These are phyloP conservation scores for Globisporangium middletonii DNA, from an alignment of 352 stramenopile species.

Conservation along the genomic window DNA sequence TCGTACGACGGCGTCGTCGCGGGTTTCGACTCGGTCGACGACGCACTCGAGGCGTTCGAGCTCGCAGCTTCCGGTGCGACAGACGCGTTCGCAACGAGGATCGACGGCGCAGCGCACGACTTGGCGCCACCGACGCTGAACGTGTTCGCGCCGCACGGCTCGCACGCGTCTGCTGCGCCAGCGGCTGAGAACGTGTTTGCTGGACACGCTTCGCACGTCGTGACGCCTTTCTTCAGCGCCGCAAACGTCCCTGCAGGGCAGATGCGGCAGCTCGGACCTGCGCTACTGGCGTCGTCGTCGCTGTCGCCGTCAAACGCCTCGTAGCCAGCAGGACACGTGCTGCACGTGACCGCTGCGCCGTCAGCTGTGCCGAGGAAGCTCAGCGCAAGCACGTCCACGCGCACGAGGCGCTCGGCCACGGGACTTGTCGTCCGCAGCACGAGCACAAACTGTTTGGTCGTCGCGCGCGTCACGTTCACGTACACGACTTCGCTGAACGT, in stretches of 20 bases:
- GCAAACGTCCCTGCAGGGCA: conserved; percentile 55
- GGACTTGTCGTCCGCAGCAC: conserved; percentile 49
- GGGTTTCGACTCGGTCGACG: conserved; percentile 16
- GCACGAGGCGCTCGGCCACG: conserved; percentile 34
- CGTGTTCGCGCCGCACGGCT: conserved; percentile 57
- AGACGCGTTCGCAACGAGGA: conserved; percentile 30
- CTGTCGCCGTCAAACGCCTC: conserved; percentile 22
- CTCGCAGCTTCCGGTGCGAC: conserved; percentile 9
- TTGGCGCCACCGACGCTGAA: conserved; percentile 37
- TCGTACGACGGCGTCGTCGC: conserved; percentile 57
- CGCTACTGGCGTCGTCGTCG: conserved; percentile 14
- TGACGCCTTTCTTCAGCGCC: conserved; percentile 23
- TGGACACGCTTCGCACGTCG: conserved; percentile 45
- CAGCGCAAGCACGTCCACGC: conserved; percentile 44
- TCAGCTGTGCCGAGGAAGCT: conserved; percentile 45
- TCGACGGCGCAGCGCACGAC: conserved; percentile 38
- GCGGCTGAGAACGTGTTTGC: conserved; percentile 52
- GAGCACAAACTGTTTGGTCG: conserved; percentile 47
- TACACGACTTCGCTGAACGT: conserved; percentile 50
- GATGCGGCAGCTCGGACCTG: conserved; percentile 38
- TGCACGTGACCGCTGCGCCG: conserved; percentile 48
- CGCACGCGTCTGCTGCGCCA: conserved; percentile 41
- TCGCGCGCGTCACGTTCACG: conserved; percentile 39
- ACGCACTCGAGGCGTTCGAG: conserved; percentile 4
- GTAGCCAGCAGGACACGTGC: conserved; percentile 43